Conservation (phyloP, 2,329 filamentous ascomycete genomes). For the Trichophyton rubrum region DNA sequence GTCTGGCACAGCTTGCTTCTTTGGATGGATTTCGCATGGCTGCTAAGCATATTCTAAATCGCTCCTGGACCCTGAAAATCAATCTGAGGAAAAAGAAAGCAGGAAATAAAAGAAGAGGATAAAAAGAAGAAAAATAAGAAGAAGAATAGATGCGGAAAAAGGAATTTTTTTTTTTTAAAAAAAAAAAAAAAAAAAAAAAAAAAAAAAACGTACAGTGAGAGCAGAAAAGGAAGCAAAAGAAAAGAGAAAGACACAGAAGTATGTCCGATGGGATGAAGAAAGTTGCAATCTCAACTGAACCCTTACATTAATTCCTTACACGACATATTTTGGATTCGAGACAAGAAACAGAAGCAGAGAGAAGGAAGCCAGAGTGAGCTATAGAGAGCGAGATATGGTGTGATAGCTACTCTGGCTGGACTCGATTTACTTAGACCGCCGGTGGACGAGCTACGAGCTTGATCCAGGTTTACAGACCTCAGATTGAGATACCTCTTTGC, state of each 20-base stretch:
- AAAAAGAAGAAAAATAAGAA: background rate
- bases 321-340: background rate
- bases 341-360: too few relatives aligned
- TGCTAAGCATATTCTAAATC: background rate
- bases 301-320: background rate
- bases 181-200: too few relatives aligned
- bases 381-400: background rate
- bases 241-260: background rate
- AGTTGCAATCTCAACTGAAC: background rate
- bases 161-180: too few relatives aligned
- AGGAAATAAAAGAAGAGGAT: background rate
- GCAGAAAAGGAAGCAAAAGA: background rate
- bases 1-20: background rate
- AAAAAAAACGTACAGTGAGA: background rate
- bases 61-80: slow-evolving; percentile 1
- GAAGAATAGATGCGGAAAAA: background rate
- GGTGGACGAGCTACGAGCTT: background rate
- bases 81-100: background rate
- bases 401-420: background rate
- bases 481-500: background rate
- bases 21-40: background rate
- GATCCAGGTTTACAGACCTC: background rate
- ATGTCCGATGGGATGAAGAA: background rate
- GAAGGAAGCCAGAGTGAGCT: too few relatives aligned
- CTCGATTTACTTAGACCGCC: background rate